These are phyloP conservation scores for Phytopythium helicoides DNA, from an alignment of 352 stramenopile species.

Conservation along the genomic window DNA sequence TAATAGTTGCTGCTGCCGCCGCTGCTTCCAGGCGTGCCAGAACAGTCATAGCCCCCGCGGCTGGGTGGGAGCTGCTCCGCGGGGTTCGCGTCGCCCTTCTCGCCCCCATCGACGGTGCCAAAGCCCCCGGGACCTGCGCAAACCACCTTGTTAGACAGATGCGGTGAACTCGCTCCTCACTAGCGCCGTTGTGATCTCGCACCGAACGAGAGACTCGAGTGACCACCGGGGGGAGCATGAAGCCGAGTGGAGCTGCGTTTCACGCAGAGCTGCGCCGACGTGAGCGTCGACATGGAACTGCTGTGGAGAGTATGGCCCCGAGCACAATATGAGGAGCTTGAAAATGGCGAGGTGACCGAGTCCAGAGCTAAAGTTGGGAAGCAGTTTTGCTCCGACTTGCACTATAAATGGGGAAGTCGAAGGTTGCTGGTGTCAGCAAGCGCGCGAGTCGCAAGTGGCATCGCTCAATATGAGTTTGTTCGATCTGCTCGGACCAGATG, in stretches of 20 bases:
- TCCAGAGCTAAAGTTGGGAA: no score
- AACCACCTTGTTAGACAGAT: no score
- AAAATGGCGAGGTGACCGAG: no score
- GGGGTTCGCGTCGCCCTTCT: slow-evolving; percentile 15
- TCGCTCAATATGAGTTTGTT: slow-evolving; percentile 54
- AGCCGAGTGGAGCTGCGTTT: slow-evolving; percentile 78
- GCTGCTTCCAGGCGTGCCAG: no score
- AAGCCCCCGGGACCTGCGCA: slow-evolving; percentile 44
- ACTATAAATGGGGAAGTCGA: no score
- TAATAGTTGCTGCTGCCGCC: slow-evolving; percentile 19
- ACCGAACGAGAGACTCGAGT: slow-evolving; percentile 73
- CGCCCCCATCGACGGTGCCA: slow-evolving; percentile 36
- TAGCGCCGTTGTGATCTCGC: no score
- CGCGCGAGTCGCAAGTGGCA: no score
- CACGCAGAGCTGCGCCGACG: slow-evolving; percentile 67
- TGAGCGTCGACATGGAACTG: slow-evolving; percentile 82
- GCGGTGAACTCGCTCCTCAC: no score
- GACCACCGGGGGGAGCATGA: slow-evolving; percentile 61
- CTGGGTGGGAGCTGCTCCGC: slow-evolving; percentile 9
- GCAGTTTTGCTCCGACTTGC: no score
- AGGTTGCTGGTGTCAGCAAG: no score
- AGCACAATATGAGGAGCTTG: no score
- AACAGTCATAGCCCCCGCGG: slow-evolving; percentile 11
- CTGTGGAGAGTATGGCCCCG: no score
- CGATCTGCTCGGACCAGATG: slow-evolving; percentile 48